phyloP scores from a whole-genome alignment of 2,329 filamentous ascomycete genomes.

The Claviceps digitariae region DNA sequence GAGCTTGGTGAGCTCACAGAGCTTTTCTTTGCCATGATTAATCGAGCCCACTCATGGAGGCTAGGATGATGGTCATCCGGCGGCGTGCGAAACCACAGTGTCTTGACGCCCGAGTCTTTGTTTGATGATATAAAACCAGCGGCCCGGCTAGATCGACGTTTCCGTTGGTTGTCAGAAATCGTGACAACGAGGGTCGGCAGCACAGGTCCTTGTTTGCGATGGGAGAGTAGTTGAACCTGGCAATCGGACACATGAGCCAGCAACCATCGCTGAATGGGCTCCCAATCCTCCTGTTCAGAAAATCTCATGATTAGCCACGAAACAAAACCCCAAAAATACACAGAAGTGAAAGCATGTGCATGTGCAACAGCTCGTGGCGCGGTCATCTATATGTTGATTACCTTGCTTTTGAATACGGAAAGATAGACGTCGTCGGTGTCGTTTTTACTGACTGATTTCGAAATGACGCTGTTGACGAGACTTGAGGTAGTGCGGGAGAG shows the following conservation, averaged over 20 bases:
- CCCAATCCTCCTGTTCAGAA: constrained; percentile 31
- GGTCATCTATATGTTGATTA: constrained; percentile 12
- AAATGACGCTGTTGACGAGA: constrained; percentile 23
- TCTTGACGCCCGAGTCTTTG: constrained; percentile 34
- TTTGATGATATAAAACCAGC: constrained; percentile 37
- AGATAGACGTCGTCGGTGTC: constrained; percentile 32
- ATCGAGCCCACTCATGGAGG: constrained; percentile 46
- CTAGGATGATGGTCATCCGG: constrained; percentile 36
- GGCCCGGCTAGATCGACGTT: constrained; percentile 50
- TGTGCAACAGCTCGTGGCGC: not conserved
- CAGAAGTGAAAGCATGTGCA: no score
- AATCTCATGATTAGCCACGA: not conserved
- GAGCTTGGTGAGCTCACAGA: constrained; percentile 29
- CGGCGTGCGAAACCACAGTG: constrained; percentile 42
- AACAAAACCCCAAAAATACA: not conserved
- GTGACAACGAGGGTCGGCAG: constrained; percentile 46
- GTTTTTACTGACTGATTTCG: constrained; percentile 22
- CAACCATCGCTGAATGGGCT: constrained; percentile 40
- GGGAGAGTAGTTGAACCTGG: constrained; percentile 43
- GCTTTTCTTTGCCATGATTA: constrained; percentile 32
- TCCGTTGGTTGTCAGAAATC: constrained; percentile 47
- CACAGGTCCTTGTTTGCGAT: constrained; percentile 47
- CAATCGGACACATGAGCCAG: constrained; percentile 40
- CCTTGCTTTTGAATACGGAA: constrained; percentile 44
- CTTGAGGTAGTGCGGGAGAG: constrained; percentile 27